phyloP scores from a whole-genome alignment of 129 eudicot genomes.

The Smallanthus sonchifolius region DNA sequence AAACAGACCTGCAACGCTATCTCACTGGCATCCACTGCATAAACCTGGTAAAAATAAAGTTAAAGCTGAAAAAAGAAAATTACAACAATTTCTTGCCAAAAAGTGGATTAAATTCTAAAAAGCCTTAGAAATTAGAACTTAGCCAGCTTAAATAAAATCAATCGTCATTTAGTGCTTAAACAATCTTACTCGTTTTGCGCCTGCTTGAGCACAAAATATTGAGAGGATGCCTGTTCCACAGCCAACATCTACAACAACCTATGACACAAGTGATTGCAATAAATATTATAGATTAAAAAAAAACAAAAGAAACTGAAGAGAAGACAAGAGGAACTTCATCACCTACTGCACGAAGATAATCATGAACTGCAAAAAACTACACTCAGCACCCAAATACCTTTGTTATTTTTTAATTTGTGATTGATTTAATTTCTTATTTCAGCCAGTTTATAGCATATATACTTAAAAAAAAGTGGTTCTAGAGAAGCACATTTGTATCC shows the following conservation, averaged over 20 bases:
- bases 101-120: background rate
- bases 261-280: slow-evolving; percentile 23
- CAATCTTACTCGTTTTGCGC: slow-evolving; percentile 77
- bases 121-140: slow-evolving; percentile 1
- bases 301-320: background rate
- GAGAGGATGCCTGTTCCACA: slow-evolving; percentile 98
- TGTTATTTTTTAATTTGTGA: background rate
- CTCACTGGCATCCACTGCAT: slow-evolving; percentile 99
- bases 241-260: slow-evolving; percentile 99
- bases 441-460: background rate
- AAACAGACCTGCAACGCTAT: slow-evolving; percentile 80
- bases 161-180: background rate
- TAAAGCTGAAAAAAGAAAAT: slow-evolving; percentile 3
- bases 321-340: background rate
- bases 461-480: background rate
- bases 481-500: background rate
- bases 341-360: background rate
- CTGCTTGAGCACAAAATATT: slow-evolving; percentile 99
- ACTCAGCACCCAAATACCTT: background rate
- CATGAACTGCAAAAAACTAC: background rate
- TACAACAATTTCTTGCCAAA: background rate
- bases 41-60: slow-evolving; percentile 55
- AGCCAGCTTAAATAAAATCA: background rate
- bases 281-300: background rate
- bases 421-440: background rate